Evolutionary conservation across 2,329 filamentous ascomycete genomes (phyloP).

Genomic region (Penicillium sp.): DNA sequence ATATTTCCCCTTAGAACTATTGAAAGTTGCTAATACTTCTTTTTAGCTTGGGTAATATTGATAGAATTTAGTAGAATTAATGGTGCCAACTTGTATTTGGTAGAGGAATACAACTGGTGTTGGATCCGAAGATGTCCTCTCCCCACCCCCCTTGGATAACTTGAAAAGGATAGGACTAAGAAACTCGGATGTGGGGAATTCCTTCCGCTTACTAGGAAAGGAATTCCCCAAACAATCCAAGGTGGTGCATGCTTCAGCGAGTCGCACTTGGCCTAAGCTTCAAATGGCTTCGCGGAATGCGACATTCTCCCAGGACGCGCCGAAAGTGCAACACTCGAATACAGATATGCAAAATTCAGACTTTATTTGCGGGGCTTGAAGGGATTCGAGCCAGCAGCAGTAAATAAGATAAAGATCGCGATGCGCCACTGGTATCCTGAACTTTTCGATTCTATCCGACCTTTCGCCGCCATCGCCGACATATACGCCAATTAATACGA

Average conservation of each 20-base stretch:
- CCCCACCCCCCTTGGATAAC: no score
- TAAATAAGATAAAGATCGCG: conserved; percentile 23
- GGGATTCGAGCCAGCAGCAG: neutral
- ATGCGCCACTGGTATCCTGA: conserved; percentile 18
- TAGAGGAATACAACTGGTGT: no score
- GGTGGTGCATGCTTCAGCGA: conserved; percentile 3
- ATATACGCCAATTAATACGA: conserved; percentile 3
- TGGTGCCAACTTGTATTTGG: no score
- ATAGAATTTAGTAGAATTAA: no score
- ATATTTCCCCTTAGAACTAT: neutral
- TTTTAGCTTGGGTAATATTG: no score
- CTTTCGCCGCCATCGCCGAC: conserved; percentile 3
- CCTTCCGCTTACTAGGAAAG: neutral
- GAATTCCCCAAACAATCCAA: conserved; percentile 16
- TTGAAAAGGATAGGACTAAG: no score
- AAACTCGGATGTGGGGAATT: neutral
- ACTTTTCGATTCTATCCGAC: conserved; percentile 3
- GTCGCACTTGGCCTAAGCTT: conserved; percentile 10
- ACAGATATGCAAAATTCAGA: conserved; percentile 9
- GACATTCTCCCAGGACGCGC: conserved; percentile 23
- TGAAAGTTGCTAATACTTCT: no score
- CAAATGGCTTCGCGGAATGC: conserved; percentile 23
- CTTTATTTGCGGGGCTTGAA: conserved; percentile 14
- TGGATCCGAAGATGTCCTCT: no score
- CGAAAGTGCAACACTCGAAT: conserved; percentile 17